Evolutionary conservation across 192 early-diverging fungal species (phyloP), one percentile per base, ranked within the genome.

Genomic region (Backusella psychrophila): DNA sequence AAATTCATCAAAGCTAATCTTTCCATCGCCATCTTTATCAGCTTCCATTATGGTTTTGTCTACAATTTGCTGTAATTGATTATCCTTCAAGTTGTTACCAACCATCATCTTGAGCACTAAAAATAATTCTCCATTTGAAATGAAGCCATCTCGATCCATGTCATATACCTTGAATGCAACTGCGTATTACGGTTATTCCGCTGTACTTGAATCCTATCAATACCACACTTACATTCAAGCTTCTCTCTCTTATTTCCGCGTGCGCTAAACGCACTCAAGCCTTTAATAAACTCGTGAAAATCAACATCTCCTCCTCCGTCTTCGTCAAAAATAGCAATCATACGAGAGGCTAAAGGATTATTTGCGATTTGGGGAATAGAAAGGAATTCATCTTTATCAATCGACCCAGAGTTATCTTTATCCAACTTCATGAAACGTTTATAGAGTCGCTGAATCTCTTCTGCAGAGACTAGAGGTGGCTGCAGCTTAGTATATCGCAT

Each of bases 1-100:
- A 81, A 99, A 99, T 86, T 99, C 98, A 7, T 96, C 94, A 87
- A 99, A 99, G 21, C 92, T 94, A 59, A 99, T 95, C 77, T 95
- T 95, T 65, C 97, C 97, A 77, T 99, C 98, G 77, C 88, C 89
- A 78, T 98, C 92, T 85, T 89, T 89, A 83, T 99, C 98, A 33
- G 97, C 98, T 78, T 99, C 97, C 88, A 97, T 94, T 74, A 99
- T 98, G 7, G 97, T 98, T 87, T 99, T 99, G 87, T 99, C 98
- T 12, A 99, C 98, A 78, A 99, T 97, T 84, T 99, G 98, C 80
- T 99, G 98, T 15, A 99, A 90, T 86, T 99, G 98, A 31, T 93
- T 89, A 68, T 96, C 96, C 67, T 93, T 94, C 66, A 99, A 86
- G 81, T 99, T 99, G 83, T 93, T 97, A 38, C 97, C 98, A 12